These are phyloP conservation scores for Fusarium luffae DNA, from an alignment of 2,329 filamentous ascomycete species.

Conservation along the genomic window DNA sequence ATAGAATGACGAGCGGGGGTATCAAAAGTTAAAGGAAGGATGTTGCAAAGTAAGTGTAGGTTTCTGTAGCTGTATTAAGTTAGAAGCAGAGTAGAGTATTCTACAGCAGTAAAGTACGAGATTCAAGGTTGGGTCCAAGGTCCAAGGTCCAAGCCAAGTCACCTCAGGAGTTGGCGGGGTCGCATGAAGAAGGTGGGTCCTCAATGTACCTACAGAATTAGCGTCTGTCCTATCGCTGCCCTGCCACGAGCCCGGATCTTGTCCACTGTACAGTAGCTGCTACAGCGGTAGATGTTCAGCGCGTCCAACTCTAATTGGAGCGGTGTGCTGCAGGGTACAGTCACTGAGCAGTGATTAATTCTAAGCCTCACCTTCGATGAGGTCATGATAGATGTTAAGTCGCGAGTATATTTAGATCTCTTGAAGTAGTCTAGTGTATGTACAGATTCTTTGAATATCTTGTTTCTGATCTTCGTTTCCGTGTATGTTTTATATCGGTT, in stretches of 20 bases:
- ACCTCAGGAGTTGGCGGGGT: slow-evolving; percentile 7
- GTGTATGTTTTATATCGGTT: not conserved
- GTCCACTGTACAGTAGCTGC: not conserved
- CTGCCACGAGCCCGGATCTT: not conserved
- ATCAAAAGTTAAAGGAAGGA: slow-evolving; percentile 30
- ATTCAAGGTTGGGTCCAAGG: not conserved
- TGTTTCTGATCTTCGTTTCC: not conserved
- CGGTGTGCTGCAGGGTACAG: slow-evolving; percentile 11
- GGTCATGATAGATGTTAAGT: slow-evolving; percentile 34
- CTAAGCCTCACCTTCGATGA: slow-evolving; percentile 36
- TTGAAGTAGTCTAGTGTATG: not conserved
- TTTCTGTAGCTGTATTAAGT: not conserved
- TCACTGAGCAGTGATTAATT: slow-evolving; percentile 2
- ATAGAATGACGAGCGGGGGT: slow-evolving; percentile 14
- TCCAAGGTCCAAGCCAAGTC: not conserved
- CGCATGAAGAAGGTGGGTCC: slow-evolving; percentile 6
- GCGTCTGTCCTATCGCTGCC: not conserved
- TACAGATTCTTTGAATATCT: not conserved
- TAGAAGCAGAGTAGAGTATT: not conserved
- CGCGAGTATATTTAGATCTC: slow-evolving; percentile 30
- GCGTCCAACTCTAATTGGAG: not conserved
- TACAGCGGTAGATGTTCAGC: not conserved
- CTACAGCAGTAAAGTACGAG: slow-evolving; percentile 1
- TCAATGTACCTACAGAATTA: not conserved
- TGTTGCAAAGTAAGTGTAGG: slow-evolving; percentile 14